Base-by-base conservation (phyloP, 1,284 basidiomycete genomes). In the Boletus semigastroideus region DNA sequence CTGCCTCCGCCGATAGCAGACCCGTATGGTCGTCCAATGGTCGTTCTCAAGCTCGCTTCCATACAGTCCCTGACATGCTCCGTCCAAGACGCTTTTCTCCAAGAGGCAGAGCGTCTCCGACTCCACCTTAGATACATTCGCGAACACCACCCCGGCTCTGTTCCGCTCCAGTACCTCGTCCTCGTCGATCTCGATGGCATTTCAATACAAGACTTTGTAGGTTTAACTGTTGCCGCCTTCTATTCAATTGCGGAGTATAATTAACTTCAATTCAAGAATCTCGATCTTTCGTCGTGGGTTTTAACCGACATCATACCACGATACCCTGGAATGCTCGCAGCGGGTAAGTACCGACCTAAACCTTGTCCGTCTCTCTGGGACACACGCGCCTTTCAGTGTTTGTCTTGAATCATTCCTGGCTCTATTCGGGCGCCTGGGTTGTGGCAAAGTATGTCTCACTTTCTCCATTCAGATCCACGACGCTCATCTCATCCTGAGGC, bases 391-490 rank as follows among this genome's bases (percentile, higher is more conserved):
- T 5, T 7, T 40, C 36, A 14, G 87, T 87, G 27, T 89, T 90
- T 63, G 72, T 93, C 46, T 73, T 92, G 34, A 92, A 94, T 69
- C 90, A 87, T 64, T 86, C 87, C 10, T 94, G 91, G 91, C 72
- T 85, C 16, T 87, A 93, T 68, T 78, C 83, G 1, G 84, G 88
- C 16, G 73, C 90, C 55, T 94, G 91, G 90, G 81, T 72, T 36
- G 66, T 94, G 43, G 75, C 83, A 54, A 92, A 86, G 83, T 86
- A 60, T 49, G 78, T 72, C 56, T 57, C 51, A 51, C 51, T 41
- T 49, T 58, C 44, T 59, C 36, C 56, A 51, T 59, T 51, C 30
- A 48, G 28, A 49, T 55, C 34, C 53, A 34, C 13, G 14, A 37
- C 54, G 46, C 51, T 54, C 52, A 49, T 51, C 58, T 57, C 46